These are phyloP conservation scores for Crithidia bombi DNA, from an alignment of 208 protist species.

Conservation along the genomic window DNA sequence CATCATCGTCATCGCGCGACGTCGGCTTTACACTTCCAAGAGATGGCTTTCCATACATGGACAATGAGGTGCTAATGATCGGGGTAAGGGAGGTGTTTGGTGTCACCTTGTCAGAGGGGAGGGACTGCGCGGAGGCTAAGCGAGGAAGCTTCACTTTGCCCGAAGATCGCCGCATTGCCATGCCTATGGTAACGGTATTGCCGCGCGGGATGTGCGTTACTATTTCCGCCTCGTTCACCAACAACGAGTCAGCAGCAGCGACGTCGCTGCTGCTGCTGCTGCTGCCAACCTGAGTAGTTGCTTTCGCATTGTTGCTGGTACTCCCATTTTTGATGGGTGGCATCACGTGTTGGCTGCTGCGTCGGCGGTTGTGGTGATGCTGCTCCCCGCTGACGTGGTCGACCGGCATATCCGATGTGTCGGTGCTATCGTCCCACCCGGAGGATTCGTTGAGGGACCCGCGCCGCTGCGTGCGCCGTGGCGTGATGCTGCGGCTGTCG, in stretches of 20 bases:
- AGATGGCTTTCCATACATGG: background rate
- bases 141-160: conserved; percentile 3
- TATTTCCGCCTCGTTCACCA: background rate
- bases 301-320: background rate
- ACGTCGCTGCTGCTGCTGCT: conserved; percentile 1
- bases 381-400: background rate
- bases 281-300: background rate
- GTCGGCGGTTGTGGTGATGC: background rate
- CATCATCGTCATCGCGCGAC: background rate
- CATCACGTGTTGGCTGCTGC: background rate
- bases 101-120: background rate
- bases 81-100: background rate
- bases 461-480: background rate
- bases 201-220: background rate
- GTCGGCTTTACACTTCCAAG: no score
- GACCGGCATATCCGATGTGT: background rate
- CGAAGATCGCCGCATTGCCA: background rate
- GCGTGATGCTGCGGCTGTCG: background rate
- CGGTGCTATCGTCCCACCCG: background rate
- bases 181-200: background rate
- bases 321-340: background rate
- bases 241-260: background rate
- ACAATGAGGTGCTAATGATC: background rate
- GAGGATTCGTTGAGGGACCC: background rate
- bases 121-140: conserved; percentile 8